Base-by-base conservation (phyloP, 2,329 filamentous ascomycete genomes). In the Neurospora crassa region DNA sequence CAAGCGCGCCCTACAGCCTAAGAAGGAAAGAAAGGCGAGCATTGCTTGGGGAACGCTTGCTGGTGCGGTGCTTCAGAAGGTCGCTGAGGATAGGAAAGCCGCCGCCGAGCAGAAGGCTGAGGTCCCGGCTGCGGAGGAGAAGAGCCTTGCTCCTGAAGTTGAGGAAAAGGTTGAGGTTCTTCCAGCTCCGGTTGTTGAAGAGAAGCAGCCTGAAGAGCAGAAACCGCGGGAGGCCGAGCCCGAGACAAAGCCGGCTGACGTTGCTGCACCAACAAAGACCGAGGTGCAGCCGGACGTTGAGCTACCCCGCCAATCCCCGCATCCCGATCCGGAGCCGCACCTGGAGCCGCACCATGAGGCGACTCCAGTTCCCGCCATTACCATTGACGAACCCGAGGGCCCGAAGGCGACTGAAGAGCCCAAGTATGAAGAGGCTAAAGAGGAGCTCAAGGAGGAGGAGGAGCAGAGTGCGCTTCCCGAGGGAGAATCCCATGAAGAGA, bases 1-100 rank as follows among this genome's bases (percentile, higher is more conserved):
- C 70, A 75, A 63, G 53, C 53, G 53, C 53, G 53, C 77, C 18
- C 71, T 74, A 41, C 77, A 74, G 47, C 68, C 79, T 67, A 75
- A 75, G 7, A 11, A 79, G 78, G 73, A 75, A 77, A 59, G 78
- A 79, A 67, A 78, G 40, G 71, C 72, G 45, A 79, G 79, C 70
- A 83, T 79, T 68, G 81, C 82, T 68, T 89, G 87, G 88, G 85
- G 84, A 37, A 82, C 83, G 42, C 81, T 89, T 67, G 83, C 85
- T 59, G 84, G 84, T 42, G 85, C 85, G 78, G 75, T 8, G 76
- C 74, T 47, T 14, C 70, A 73, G 20, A 73, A 77, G 53, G 16
- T 63, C 3, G 53, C 29, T 63, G 29, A 63, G 14, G 53, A 63
- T 63, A 63, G 29, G 29, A 63, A 63, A 29, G 69, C 67, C 68